phyloP scores from a whole-genome alignment of 352 stramenopile species.

The Globisporangium emineosum region DNA sequence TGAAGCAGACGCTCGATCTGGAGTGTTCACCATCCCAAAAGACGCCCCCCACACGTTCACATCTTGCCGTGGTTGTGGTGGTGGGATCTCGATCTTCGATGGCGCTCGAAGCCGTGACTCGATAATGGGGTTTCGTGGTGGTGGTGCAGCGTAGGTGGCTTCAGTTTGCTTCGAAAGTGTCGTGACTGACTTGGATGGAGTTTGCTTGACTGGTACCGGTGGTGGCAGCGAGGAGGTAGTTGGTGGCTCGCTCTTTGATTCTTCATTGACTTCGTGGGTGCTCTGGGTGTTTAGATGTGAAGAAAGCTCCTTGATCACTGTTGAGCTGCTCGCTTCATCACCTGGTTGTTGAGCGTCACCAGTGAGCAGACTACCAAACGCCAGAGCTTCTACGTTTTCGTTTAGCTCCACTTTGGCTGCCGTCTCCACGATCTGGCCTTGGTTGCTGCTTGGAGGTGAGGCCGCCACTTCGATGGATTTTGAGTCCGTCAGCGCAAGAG shows the following conservation, averaged over 20 bases:
- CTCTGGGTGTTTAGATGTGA: not conserved
- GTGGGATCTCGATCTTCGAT: not conserved
- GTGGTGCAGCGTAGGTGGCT: not conserved
- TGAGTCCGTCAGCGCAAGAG: not conserved
- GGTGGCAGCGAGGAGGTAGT: not conserved
- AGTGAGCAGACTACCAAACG: not conserved
- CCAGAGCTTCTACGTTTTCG: not conserved
- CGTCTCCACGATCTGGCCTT: not conserved
- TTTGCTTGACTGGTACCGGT: not conserved
- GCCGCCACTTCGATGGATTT: not conserved
- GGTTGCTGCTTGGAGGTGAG: not conserved
- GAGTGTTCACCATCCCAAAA: constrained; percentile 11
- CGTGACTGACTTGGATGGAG: not conserved
- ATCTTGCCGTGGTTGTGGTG: constrained; percentile 8
- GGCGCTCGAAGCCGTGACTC: not conserved
- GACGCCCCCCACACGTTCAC: constrained; percentile 12
- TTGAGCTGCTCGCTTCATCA: not conserved
- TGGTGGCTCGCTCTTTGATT: not conserved
- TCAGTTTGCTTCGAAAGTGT: not conserved
- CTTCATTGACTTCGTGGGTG: not conserved
- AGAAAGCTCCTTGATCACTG: not conserved
- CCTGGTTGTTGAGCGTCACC: not conserved
- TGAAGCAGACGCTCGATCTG: not conserved
- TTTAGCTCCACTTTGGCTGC: not conserved
- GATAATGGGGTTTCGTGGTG: not conserved